Evolutionary conservation across 345 rosid species (phyloP), one percentile per base, ranked within the genome.

Genomic region (Kandelia obovata): DNA sequence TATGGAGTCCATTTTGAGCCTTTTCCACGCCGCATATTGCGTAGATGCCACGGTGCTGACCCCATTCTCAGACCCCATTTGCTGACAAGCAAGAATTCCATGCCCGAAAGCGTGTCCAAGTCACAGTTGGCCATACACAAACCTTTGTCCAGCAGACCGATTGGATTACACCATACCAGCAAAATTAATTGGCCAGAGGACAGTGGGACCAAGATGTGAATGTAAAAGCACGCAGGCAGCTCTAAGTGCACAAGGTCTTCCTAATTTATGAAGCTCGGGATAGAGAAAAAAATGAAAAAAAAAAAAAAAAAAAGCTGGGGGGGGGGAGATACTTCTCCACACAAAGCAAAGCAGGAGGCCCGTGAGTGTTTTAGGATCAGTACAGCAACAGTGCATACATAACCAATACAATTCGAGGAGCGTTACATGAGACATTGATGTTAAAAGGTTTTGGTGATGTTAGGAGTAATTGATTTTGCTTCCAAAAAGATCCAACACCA

Each of bases 311-410:
- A 69, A 6, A 68, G 37, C 21, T 21, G 21, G 21, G 21, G 21
- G 21, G 21, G 21, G 21, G 21, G 21, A 21, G 30, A 52, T 32
- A 77, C 9, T 25, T 47, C 56, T 23, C 71, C 47, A 55, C 68
- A 65, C 47, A 73, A 78, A 74, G 80, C 73, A 76, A 70, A 65
- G 66, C 78, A 75, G 51, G 84, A 69, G 81, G 80, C 67, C 80
- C 83, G 78, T 66, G 74, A 71, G 69, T 75, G 75, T 68, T 58
- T 66, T 58, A 32, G 66, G 57, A 34, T 27, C 25, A 72, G 35
- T 28, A 71, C 19, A 53, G 19, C 49, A 76, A 55, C 73, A 73
- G 37, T 64, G 56, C 61, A 69, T 32, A 39, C 46, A 32, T 31
- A 31, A 31, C 58, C 58, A 27, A 39, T 39, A 43, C 16, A 13